These are phyloP conservation scores for Coniochaeta ligniaria DNA, from an alignment of 2,329 filamentous ascomycete genomes.

Conservation along the genomic window DNA sequence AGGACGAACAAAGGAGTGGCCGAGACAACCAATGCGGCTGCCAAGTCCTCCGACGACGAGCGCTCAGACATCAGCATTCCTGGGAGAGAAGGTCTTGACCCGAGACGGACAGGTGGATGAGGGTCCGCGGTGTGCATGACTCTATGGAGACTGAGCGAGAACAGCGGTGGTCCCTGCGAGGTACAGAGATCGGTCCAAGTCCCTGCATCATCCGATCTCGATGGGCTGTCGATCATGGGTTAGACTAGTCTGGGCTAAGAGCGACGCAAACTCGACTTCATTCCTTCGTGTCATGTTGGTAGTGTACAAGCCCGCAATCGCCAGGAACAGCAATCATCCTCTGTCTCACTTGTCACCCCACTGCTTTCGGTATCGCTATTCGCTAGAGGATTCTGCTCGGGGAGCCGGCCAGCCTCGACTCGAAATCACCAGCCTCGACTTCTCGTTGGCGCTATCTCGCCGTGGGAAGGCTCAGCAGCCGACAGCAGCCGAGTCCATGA, in stretches of 20 bases:
- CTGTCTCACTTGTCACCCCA: not conserved
- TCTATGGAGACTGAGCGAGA: not conserved
- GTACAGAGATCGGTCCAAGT: not conserved
- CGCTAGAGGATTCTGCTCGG: not conserved
- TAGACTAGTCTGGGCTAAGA: not conserved
- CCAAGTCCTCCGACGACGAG: not conserved
- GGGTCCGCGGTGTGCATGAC: not conserved
- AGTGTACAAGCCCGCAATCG: not conserved
- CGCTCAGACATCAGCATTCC: not conserved
- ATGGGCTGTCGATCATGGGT: not conserved
- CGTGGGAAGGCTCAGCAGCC: not conserved
- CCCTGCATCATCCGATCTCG: not conserved
- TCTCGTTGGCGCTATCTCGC: not conserved
- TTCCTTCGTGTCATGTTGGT: not conserved
- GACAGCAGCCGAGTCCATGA: not conserved
- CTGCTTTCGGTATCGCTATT: not conserved
- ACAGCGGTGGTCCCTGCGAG: not conserved
- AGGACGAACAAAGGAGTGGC: not conserved
- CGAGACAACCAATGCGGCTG: not conserved
- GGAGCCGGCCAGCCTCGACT: not conserved
- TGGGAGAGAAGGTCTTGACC: not conserved
- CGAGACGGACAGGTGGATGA: not conserved
- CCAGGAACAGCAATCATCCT: not conserved
- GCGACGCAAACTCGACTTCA: not conserved
- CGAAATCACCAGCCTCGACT: not conserved